Percentiles rank a stretch among this genome's conserved stretches.
Conservation (phyloP, 1,139 yeast genomes). For the Geotrichum australiense region DNA sequence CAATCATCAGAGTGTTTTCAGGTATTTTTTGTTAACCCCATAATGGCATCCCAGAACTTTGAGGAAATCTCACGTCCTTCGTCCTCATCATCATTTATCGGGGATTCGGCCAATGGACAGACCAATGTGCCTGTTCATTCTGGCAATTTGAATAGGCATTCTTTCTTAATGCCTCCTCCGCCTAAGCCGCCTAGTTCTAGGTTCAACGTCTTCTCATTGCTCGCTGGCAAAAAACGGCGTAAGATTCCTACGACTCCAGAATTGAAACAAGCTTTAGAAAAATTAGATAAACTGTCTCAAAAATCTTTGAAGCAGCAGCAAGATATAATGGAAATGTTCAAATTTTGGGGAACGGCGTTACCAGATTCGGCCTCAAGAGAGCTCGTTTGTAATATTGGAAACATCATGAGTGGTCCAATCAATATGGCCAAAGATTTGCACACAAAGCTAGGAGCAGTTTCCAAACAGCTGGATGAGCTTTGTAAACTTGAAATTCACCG, state of each 20-base stretch:
- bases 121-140: constrained; percentile 1
- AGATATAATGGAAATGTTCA: constrained; percentile 7
- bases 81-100: not conserved
- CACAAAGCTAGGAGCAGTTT: constrained; percentile 9
- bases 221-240: constrained; percentile 7
- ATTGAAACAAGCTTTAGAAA: constrained; percentile 12
- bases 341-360: constrained; percentile 16
- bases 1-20: too few relatives aligned
- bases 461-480: constrained; percentile 15
- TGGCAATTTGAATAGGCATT: constrained; percentile 9
- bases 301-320: constrained; percentile 14
- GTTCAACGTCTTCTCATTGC: constrained; percentile 6
- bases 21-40: too few relatives aligned
- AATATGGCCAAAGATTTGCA: constrained; percentile 13
- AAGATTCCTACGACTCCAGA: constrained; percentile 13
- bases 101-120: not conserved
- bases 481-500: constrained; percentile 14
- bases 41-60: not conserved
- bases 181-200: not conserved
- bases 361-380: constrained; percentile 17
- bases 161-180: constrained; percentile 7
- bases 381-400: constrained; percentile 13
- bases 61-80: not conserved
- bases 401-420: constrained; percentile 15
- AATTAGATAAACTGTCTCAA: constrained; percentile 12